Base-by-base conservation (phyloP, 306 rosid species). In the Trichosanthes truncata region DNA sequence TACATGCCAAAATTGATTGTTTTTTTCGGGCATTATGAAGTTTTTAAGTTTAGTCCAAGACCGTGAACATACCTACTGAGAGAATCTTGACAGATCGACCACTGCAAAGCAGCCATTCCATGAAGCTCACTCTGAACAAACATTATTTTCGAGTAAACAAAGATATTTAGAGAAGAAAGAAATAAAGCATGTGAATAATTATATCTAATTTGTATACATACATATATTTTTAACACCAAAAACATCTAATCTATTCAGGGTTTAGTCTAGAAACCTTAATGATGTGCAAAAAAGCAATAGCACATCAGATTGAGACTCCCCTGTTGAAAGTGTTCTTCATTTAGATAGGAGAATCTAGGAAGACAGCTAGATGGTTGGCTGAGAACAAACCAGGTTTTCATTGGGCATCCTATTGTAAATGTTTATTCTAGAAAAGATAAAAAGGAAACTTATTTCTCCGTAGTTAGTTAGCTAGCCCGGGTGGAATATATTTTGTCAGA, bases 71-170 rank as follows among this genome's bases (percentile, higher is more conserved):
- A 91, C 98, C 96, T 90, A 45, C 41, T 78, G 68, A 94, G 93
- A 43, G 98, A 94, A 85, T 94, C 98, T 84, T 79, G 91, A 87
- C 95, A 94, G 82, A 92, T 92, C 23, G 97, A 85, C 97, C 97
- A 92, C 81, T 92, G 97, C 89, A 94, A 83, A 84, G 98, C 98
- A 83, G 98, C 97, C 65, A 89, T 80, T 66, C 98, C 98, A 77
- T 94, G 91, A 78, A 94, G 93, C 82, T 94, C 93, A 59, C 92
- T 92, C 98, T 94, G 96, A 84, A 77, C 33, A 38, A 68, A 21
- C 53, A 68, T 41, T 68, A 68, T 40, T 68, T n/a, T 41, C 53
- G 40, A n/a, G 33, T 38, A 11, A 20, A 41, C 18, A 40, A 40
- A 69, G 41, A 68, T 68, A 41, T 9, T 40, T 11, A 41, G 53